Base-by-base conservation (phyloP, 768 basidiomycete species). In the Russula sp. region DNA sequence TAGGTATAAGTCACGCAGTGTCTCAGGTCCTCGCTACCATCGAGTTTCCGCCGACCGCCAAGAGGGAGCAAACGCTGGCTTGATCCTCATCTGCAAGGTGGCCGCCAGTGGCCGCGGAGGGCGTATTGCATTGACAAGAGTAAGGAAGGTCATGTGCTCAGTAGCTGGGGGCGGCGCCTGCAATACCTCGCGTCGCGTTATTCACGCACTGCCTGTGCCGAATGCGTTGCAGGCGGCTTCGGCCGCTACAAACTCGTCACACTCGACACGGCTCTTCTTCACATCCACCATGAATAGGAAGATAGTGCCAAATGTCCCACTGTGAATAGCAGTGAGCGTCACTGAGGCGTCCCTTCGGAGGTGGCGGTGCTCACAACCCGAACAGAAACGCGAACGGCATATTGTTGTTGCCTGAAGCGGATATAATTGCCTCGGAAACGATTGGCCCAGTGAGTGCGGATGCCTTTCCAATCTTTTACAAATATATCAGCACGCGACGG, bases 341-440 rank as follows among this genome's bases (percentile, higher is more conserved):
- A 37, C 20, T 64, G 35, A n/a, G 9, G 16, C 5, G 27, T 39
- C 37, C 13, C 10, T 56, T 32, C 57, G n/a, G 42, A 57, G 45
- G 39, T 39, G 35, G 44, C 52, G 37, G 49, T 31, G 57, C 84
- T 59, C 72, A 88, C 85, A 90, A 74, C 8, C 76, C 81, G 68
- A 90, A 87, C 13, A 88, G 75, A 72, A 89, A 89, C 4, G 84
- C 82, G 70, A 90, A 90, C 0, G 87, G 85, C 81, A 87, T 87
- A 71, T 86, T 88, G 68, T 89, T 89, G 71, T 86, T 81, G 53
- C 77, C 77, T 0, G 87, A 80, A 4, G 80, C 86, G 10, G 83
- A 83, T 65, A 89, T 89, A 62, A 89, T 88, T 1, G 87, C 87
- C 56, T 85, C 84, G 2, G 86, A 88, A 27, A 88, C 85, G 67